Percentiles rank a stretch among this genome's conserved stretches.
phyloP scores from a whole-genome alignment of 345 rosid genomes.

The Laguncularia racemosa region DNA sequence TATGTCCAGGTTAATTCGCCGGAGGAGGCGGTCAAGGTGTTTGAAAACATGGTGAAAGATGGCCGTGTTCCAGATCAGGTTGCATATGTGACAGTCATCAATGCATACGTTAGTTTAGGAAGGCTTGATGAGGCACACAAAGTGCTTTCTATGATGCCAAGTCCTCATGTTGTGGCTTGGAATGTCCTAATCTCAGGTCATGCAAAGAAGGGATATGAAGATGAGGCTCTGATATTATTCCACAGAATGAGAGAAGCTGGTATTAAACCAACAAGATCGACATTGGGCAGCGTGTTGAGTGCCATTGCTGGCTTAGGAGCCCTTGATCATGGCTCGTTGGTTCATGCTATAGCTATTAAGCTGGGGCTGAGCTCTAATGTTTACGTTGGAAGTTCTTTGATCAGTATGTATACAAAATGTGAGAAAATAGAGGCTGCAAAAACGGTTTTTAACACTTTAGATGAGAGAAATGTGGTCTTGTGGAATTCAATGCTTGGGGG shows the following conservation, averaged over 20 bases:
- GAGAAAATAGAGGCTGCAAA: conserved; percentile 57
- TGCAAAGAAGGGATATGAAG: conserved; percentile 58
- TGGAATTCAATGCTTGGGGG: conserved; percentile 92
- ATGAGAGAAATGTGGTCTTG: conserved; percentile 68
- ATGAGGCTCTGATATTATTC: conserved; percentile 45
- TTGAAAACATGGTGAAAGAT: conserved; percentile 41
- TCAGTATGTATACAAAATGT: conserved; percentile 79
- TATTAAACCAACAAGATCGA: conserved; percentile 69
- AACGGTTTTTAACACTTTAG: conserved; percentile 51
- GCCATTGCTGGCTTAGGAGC: conserved; percentile 51
- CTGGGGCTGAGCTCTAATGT: conserved; percentile 69
- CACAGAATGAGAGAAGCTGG: conserved; percentile 58
- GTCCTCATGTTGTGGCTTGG: conserved; percentile 80
- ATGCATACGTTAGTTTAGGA: conserved; percentile 51
- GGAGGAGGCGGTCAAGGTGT: conserved; percentile 55
- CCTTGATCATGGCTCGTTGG: conserved; percentile 54
- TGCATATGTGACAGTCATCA: conserved; percentile 56
- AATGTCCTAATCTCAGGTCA: conserved; percentile 94
- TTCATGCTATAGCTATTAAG: conserved; percentile 87
- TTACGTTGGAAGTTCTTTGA: conserved; percentile 85
- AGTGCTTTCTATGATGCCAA: conserved; percentile 50
- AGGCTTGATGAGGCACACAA: conserved; percentile 58
- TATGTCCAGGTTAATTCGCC: conserved; percentile 60
- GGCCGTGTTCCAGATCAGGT: conserved; percentile 67
- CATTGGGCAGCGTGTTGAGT: conserved; percentile 79